Base-by-base conservation (phyloP, 2,329 filamentous ascomycete species). In the Aaosphaeria arxii region DNA sequence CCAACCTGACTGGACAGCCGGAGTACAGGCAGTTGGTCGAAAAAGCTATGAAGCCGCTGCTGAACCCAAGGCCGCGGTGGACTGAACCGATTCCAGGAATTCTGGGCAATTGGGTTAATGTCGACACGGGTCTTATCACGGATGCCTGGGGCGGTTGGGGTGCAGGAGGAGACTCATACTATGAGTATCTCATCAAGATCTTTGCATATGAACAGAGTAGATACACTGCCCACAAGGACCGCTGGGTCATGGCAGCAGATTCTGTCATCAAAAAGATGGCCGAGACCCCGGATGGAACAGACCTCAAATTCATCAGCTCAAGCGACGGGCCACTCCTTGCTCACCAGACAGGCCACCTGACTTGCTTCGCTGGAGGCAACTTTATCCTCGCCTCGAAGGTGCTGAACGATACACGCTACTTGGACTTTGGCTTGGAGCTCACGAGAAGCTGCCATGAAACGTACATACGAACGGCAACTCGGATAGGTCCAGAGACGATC, bases 1-100 rank as follows among this genome's bases (percentile, higher is more conserved):
- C 85, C 32, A 88, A 92, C 63, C 67, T 92, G 45, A 88, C 84
- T 0, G 83, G 83, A 1, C 75, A 90, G 56, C 52, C 69, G 0
- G 76, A 78, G 38, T 92, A 91, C 61, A 85, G 75, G 5, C 55
- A 79, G 11, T 73, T 92, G 2, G 78, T 81, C 2, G 83, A 88
- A 54, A 82, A 76, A 52, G 87, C 77, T 5, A 80, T 91, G 71
- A 75, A 76, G 0, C 85, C 88, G 59, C 79, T 92, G 29, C 70
- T 91, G 11, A 70, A 80, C 17, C 87, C 88, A 0, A 24, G 17
- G 17, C 17, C 17, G 17, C 17, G 17, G 17, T 70, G 80, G 45
- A 46, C 44, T 29, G 57, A 63, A 42, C 47, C 60, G 6, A 63
- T 52, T 42, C 64, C 65, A 4, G 66, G 66, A 1, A 49, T 68